A percentile compares a stretch with the other conserved stretches of the same genome.
phyloP scores from a whole-genome alignment of 169 alveolate species.

The Babesia bovis region DNA sequence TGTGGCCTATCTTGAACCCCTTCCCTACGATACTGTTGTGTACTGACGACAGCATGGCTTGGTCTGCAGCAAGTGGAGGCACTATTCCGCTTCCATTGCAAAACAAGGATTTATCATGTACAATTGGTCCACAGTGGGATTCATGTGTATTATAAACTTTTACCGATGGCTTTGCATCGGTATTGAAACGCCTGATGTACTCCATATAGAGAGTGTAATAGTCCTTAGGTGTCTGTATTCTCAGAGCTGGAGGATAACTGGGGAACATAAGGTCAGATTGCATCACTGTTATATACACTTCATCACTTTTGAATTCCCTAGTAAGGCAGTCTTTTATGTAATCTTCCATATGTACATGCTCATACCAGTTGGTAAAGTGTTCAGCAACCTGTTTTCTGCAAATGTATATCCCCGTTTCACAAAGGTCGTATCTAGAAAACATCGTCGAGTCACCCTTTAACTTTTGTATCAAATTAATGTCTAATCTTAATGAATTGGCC shows the following conservation, averaged over 20 bases:
- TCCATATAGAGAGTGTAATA: conserved; percentile 34
- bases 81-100: conserved; percentile 25
- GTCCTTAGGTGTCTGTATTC: conserved; percentile 44
- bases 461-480: conserved; percentile 6
- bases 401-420: conserved; percentile 35
- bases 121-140: conserved; percentile 29
- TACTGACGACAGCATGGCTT: conserved; percentile 9
- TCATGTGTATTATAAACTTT: not conserved
- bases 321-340: conserved; percentile 28
- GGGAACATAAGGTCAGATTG: conserved; percentile 41
- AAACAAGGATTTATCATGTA: conserved; percentile 7
- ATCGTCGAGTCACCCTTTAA: not conserved
- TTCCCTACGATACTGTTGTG: conserved; percentile 32
- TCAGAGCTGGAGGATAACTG: conserved; percentile 43
- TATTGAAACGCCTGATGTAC: conserved; percentile 35
- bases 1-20: conserved; percentile 18
- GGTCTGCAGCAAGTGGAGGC: conserved; percentile 1
- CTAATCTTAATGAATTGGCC: not conserved
- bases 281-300: conserved; percentile 23
- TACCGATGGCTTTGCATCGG: not conserved
- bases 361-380: conserved; percentile 37
- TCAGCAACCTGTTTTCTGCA: conserved; percentile 39
- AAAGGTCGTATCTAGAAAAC: conserved; percentile 36
- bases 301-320: conserved; percentile 41
- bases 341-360: conserved; percentile 22